These are phyloP conservation scores for Nitzschia putrida DNA, from an alignment of 108 stramenopile species.

Conservation along the genomic window DNA sequence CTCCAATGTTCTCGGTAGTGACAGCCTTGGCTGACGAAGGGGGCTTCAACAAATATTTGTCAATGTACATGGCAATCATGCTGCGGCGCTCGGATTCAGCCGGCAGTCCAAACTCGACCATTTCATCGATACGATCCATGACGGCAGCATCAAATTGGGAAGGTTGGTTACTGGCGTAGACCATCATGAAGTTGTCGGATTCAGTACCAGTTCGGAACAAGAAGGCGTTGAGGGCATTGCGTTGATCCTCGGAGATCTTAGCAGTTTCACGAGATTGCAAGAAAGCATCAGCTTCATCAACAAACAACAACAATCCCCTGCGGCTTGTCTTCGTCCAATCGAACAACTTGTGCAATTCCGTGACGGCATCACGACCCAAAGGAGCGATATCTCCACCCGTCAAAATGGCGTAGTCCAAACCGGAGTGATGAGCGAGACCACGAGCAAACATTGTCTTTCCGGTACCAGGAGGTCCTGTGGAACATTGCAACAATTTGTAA, in stretches of 20 bases:
- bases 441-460: constrained; percentile 99
- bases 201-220: constrained; percentile 94
- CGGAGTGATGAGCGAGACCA: constrained; percentile 91
- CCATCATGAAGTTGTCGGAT: constrained; percentile 99
- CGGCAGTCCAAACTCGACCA: constrained; percentile 95
- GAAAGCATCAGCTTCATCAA: constrained; percentile 99
- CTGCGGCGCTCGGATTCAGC: constrained; percentile 82
- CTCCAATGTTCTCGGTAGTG: constrained; percentile 73
- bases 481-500: no score
- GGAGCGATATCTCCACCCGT: constrained; percentile 99
- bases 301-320: constrained; percentile 93
- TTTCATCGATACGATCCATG: constrained; percentile 99
- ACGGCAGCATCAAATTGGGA: constrained; percentile 97
- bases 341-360: constrained; percentile 98
- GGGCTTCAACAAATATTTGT: constrained; percentile 90
- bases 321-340: constrained; percentile 97
- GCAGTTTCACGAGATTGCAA: constrained; percentile 89
- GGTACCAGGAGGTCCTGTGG: constrained; percentile 91
- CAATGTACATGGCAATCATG: constrained; percentile 96
- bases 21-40: constrained; percentile 81
- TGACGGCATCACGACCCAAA: constrained; percentile 96
- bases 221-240: constrained; percentile 98
- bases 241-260: constrained; percentile 93
- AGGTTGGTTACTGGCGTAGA: constrained; percentile 98
- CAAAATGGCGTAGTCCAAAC: constrained; percentile 97